Base-by-base conservation (phyloP, 2,329 filamentous ascomycete genomes). In the Aspergillus uvarum region DNA sequence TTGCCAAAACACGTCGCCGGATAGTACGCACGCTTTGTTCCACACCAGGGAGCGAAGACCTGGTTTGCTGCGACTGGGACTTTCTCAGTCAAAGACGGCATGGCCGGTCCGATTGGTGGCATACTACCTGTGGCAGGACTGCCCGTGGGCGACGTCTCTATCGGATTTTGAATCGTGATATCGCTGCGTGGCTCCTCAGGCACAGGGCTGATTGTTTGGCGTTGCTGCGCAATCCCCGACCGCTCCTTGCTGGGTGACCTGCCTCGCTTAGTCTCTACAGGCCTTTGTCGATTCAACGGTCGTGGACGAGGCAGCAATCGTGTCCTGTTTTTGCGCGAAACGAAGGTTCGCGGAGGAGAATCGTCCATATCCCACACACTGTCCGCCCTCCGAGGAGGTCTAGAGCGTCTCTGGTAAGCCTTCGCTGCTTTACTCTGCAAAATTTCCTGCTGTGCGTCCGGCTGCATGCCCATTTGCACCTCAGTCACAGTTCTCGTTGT, bases 31-130 rank as follows among this genome's bases (percentile, higher is more conserved):
- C 80, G 79, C 51, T 77, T 80, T n/a, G 76, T 76, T 21, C 82
- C 81, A 63, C 80, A 85, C 80, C 85, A 88, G 29, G 79, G 77
- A 7, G 85, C 85, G 62, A 87, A 79, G 0, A 88, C 80, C 61
- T 86, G 80, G 56, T 83, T 82, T 5, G 81, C 80, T 12, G 78
- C 75, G 24, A 80, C 65, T 10, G 76, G 65, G 7, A 58, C 11
- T 22, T 66, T 59, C 12, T 70, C 67, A 29, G 57, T 57, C n/a
- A 51, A 38, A 21, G 47, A 14, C 12, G 57, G 49, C n/a, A 44
- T 14, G 12, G n/a, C 24, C 2, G 19, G 2, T 16, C 35, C 42
- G 19, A 38, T 44, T 3, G 24, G 12, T 35, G 42, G 53, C 10
- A 16, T 8, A 35, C 11, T 61, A 38, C 52, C 47, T 42, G n/a